phyloP scores from a whole-genome alignment of 805 yeast genomes.

The Lipomyces yamanashiensis region DNA sequence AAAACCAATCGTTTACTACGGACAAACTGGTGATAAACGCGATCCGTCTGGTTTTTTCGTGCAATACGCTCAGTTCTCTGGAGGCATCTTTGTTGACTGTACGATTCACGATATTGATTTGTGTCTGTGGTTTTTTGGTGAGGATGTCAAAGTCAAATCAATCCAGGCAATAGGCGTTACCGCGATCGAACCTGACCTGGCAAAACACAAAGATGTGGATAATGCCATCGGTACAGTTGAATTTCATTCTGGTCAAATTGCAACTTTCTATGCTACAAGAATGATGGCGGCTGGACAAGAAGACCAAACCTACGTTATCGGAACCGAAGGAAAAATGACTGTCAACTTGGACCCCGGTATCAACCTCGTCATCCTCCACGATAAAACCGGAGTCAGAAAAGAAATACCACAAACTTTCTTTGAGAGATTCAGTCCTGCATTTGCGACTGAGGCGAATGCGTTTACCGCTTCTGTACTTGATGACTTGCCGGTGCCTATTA shows the following conservation, averaged over 20 bases:
- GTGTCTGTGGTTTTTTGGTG: conserved; percentile 35
- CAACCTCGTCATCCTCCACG: conserved; percentile 34
- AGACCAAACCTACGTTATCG: conserved; percentile 34
- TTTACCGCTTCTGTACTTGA: conserved; percentile 28
- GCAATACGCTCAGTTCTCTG: conserved; percentile 35
- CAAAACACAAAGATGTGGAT: conserved; percentile 35
- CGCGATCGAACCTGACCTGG: conserved; percentile 36
- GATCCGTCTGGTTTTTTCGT: conserved; percentile 34
- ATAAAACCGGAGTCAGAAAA: conserved; percentile 32
- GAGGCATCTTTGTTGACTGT: conserved; percentile 40
- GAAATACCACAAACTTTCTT: conserved; percentile 36
- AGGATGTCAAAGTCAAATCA: conserved; percentile 26
- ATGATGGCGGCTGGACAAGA: conserved; percentile 38
- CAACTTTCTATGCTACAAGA: conserved; percentile 35
- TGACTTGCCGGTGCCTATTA: conserved; percentile 33
- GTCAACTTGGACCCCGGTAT: conserved; percentile 33
- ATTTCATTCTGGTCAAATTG: conserved; percentile 36
- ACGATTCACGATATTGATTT: conserved; percentile 39
- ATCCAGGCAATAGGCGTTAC: conserved; percentile 34
- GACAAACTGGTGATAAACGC: conserved; percentile 25
- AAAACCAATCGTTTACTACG: conserved; percentile 14
- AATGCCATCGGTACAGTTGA: conserved; percentile 38
- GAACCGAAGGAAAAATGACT: conserved; percentile 38
- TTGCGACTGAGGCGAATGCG: conserved; percentile 32
- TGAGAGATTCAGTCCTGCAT: conserved; percentile 34